phyloP scores from a whole-genome alignment of 2,329 filamentous ascomycete genomes.

The Triangularia verruculosa region DNA sequence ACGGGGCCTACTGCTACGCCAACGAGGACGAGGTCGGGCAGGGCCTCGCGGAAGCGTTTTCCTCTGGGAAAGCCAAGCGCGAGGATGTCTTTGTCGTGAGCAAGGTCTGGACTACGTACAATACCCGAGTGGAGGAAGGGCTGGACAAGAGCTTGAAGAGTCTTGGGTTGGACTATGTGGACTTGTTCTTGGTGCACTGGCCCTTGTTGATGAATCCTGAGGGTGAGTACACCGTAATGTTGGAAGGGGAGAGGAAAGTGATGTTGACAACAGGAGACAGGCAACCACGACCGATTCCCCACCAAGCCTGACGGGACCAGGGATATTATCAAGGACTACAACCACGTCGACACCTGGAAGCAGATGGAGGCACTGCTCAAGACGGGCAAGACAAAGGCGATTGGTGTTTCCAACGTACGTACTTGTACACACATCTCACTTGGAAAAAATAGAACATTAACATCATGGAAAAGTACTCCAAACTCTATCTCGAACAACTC shows the following conservation, averaged over 20 bases:
- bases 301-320: constrained; percentile 70
- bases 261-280: constrained; percentile 26
- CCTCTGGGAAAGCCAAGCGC: constrained; percentile 62
- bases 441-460: background rate
- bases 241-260: no score
- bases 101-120: constrained; percentile 83
- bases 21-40: constrained; percentile 82
- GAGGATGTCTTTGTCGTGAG: constrained; percentile 80
- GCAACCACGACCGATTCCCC: constrained; percentile 71
- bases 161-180: constrained; percentile 76
- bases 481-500: constrained; percentile 54
- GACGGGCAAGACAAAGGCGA: constrained; percentile 54
- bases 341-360: constrained; percentile 75
- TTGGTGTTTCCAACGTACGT: constrained; percentile 56
- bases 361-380: constrained; percentile 65
- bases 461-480: constrained; percentile 45
- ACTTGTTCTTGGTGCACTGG: constrained; percentile 82
- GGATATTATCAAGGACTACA: constrained; percentile 67
- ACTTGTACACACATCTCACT: background rate
- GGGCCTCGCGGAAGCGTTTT: constrained; percentile 71
- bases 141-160: constrained; percentile 71
- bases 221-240: constrained; percentile 40
- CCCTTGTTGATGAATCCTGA: constrained; percentile 76
- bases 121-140: constrained; percentile 64
- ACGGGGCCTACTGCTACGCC: constrained; percentile 73